Conservation (phyloP, 345 rosid species). For the Aquilaria yunnanensis region DNA sequence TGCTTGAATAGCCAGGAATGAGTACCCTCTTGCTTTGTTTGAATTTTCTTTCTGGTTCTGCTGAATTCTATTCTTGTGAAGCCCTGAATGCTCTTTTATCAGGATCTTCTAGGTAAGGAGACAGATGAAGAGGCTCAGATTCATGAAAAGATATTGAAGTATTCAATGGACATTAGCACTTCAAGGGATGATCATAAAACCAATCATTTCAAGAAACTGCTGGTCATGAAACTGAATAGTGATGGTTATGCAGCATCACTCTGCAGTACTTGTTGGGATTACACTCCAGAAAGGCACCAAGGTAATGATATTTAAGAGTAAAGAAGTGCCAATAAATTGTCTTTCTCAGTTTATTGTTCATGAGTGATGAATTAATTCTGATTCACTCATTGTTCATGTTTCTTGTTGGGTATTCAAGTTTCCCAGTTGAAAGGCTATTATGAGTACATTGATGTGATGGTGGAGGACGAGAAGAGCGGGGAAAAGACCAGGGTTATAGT, state of each 20-base stretch:
- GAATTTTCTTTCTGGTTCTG: neutral
- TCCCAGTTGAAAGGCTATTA: slow-evolving; percentile 25
- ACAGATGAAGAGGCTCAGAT: slow-evolving; percentile 29
- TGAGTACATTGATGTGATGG: slow-evolving; percentile 42
- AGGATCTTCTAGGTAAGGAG: slow-evolving; percentile 30
- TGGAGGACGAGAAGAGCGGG: slow-evolving; percentile 6
- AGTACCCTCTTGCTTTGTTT: neutral
- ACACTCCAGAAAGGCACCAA: slow-evolving; percentile 17
- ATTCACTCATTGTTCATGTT: neutral
- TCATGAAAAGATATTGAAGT: slow-evolving; percentile 20
- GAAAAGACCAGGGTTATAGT: slow-evolving; percentile 32
- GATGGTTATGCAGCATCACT: slow-evolving; percentile 31
- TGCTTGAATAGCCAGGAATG: no score
- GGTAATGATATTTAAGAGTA: neutral
- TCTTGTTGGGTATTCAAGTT: slow-evolving; percentile 10
- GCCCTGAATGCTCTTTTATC: neutral
- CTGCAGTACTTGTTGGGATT: slow-evolving; percentile 28
- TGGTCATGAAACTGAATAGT: slow-evolving; percentile 23
- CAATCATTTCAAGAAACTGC: slow-evolving; percentile 27
- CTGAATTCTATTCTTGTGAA: neutral
- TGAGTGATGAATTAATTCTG: neutral
- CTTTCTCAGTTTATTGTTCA: neutral
- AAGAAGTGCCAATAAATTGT: slow-evolving; percentile 9
- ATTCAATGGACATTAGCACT: slow-evolving; percentile 14
- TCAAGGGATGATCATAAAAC: slow-evolving; percentile 23